phyloP scores from a whole-genome alignment of 1,139 yeast genomes.

The Petasospora fabianii region DNA sequence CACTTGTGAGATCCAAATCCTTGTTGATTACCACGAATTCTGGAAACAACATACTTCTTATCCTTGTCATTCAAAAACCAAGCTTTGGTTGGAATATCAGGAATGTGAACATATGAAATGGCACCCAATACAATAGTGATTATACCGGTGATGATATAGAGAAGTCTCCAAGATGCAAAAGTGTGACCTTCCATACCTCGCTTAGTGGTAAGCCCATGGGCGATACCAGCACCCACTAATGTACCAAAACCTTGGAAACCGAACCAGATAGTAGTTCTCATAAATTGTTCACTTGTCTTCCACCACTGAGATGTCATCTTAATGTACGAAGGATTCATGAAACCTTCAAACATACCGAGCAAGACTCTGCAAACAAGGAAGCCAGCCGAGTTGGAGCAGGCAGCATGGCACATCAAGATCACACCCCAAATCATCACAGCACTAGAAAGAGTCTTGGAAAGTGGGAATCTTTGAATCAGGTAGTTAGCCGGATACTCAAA shows the following conservation, averaged over 20 bases:
- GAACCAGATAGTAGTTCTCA: conserved; percentile 55
- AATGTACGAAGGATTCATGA: conserved; percentile 43
- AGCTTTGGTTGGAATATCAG: conserved; percentile 48
- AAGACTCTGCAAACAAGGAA: conserved; percentile 36
- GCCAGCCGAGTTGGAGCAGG: conserved; percentile 33
- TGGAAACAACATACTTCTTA: conserved; percentile 47
- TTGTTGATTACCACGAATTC: conserved; percentile 45
- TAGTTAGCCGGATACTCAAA: conserved; percentile 24
- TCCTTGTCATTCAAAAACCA: conserved; percentile 51
- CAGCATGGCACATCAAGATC: conserved; percentile 43
- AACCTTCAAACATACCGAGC: conserved; percentile 44
- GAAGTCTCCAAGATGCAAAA: conserved; percentile 45
- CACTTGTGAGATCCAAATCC: conserved; percentile 57
- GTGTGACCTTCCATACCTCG: conserved; percentile 22
- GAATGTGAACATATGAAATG: conserved; percentile 33
- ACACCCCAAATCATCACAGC: conserved; percentile 46
- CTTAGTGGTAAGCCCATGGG: conserved; percentile 38
- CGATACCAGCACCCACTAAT: conserved; percentile 40
- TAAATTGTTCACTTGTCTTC: conserved; percentile 47
- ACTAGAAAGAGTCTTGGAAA: conserved; percentile 31
- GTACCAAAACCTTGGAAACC: conserved; percentile 50
- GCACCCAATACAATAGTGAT: conserved; percentile 46
- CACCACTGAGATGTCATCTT: conserved; percentile 55
- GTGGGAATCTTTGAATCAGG: conserved; percentile 42
- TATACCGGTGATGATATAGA: conserved; percentile 47